Evolutionary conservation across 371 early-diverging fungal genomes (phyloP), one percentile per base, ranked within the genome.

Genomic region (Chytridiales sp.): DNA sequence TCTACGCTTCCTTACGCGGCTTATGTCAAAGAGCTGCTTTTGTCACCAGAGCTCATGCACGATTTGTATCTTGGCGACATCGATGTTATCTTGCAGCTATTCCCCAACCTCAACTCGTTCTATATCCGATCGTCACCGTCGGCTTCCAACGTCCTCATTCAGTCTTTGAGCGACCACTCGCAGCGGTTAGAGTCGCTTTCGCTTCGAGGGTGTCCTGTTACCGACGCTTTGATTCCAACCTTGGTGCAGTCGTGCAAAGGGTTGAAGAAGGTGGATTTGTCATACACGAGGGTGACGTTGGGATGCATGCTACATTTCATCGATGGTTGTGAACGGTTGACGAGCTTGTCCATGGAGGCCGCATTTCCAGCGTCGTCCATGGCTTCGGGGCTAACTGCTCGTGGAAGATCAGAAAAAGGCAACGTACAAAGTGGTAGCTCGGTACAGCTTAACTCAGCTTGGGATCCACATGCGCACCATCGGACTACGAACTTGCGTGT

Each of bases 1-100:
- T 46, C 64, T 9, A n/a, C 36, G 9, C 58, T 38, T 40, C 60
- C 64, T 1, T 69, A 69, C 38, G 40, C 70, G n/a, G 43, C 63
- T 31, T 63, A 50, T 36, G 63, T 70, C 19, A 22, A 34, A 6
- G 31, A 56, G 0, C 30, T 56, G 2, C 35, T 35, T n/a, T 13
- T 67, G 9, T 42, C 34, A 5, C 32, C 39, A 8, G 4, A 26
- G 15, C 42, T 61, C 22, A 34, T 24, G 43, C 15, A 67, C 27
- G 24, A 46, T 8, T 11, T 64, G n/a, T 32, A 61, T 9, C 30
- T 66, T 47, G 70, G 70, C 47, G 70, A 70, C 53, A 21, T 70
- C 30, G 70, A 70, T 40, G 50, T 63, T 17, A 56, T 61, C n/a
- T 43, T 70, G 13, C 70, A 66, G 48, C 55, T 70, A 9, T 59